Evolutionary conservation across 805 yeast genomes (phyloP), one percentile per base, ranked within the genome.

Genomic region (Wickerhamiella vanderwaltii): DNA sequence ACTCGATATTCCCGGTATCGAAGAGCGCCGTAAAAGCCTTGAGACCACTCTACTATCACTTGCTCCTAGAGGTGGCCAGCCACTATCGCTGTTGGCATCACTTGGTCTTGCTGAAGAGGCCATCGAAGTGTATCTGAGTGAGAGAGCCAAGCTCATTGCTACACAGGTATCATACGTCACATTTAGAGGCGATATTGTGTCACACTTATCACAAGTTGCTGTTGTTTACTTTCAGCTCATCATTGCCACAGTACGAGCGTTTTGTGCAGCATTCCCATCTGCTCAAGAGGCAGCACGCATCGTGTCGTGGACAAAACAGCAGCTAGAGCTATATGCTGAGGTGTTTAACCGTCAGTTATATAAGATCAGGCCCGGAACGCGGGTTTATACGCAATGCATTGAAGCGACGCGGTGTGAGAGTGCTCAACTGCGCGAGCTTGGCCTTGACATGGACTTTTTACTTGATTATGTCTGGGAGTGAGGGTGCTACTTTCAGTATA

Each of bases 221-320:
- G 69, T 77, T 12, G 72, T 79, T 19, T 65, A 75, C 46, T 77
- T 79, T 60, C 76, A 75, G 50, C 63, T 69, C 22, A 65, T 83
- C 41, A 71, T 69, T 43, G 66, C 73, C 33, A 75, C 93, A 0
- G 73, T 75, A 11, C 52, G 61, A 13, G 63, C 72, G 25, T 83
- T 70, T 61, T 66, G 67, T 38, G 58, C 63, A 19, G 68, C 79
- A 39, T 80, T 72, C 59, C 66, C 62, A 11, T 54, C 53, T 41
- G 12, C 61, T 31, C 59, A 59, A 29, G 67, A 72, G 39, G 67
- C 79, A 7, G 72, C 79, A 49, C 66, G 67, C 23, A 63, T 85
- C 13, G 78, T 84, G n/a, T 75, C 77, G 47, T 85, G 95, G 94
- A 72, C 79, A 25, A 72, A 73, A 43, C 69, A 69, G 9, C 79